These are phyloP conservation scores for Aspergillus fructus DNA, from an alignment of 2,329 filamentous ascomycete species.

Conservation along the genomic window DNA sequence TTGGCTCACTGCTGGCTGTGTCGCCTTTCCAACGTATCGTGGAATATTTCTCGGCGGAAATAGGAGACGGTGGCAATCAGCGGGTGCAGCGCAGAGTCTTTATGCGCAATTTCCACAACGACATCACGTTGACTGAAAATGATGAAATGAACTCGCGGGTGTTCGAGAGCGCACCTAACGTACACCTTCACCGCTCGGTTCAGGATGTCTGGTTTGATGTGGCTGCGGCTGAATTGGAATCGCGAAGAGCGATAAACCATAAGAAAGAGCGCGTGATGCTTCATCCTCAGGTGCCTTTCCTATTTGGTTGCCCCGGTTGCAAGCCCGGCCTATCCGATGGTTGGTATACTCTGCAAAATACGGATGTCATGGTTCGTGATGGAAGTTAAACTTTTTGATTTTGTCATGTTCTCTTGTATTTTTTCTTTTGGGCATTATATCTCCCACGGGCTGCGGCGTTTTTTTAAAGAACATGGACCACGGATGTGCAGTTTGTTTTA, in stretches of 20 bases:
- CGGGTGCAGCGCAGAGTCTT: conserved; percentile 43
- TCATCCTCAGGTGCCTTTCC: conserved; percentile 35
- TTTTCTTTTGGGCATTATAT: not conserved
- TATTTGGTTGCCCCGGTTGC: conserved; percentile 39
- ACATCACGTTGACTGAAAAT: conserved; percentile 37
- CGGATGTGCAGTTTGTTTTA: conserved; percentile 5
- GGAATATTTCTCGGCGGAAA: conserved; percentile 46
- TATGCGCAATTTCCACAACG: conserved; percentile 44
- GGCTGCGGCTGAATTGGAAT: conserved; percentile 31
- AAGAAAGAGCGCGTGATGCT: conserved; percentile 33
- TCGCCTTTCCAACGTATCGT: conserved; percentile 41
- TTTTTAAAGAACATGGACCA: conserved; percentile 3
- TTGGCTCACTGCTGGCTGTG: conserved; percentile 40
- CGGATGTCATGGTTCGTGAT: not conserved
- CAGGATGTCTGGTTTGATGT: conserved; percentile 43
- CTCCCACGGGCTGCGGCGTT: conserved; percentile 11
- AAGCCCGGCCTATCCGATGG: conserved; percentile 20
- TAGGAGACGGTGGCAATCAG: conserved; percentile 42
- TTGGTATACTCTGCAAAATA: conserved; percentile 30
- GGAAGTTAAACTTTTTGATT: not conserved
- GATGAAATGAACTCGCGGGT: conserved; percentile 39
- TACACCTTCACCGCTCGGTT: conserved; percentile 32
- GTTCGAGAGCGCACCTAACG: conserved; percentile 31
- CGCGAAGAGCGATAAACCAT: conserved; percentile 32
- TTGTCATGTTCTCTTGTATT: not conserved